phyloP scores from a whole-genome alignment of 768 basidiomycete species.

The Lactarius indigo region DNA sequence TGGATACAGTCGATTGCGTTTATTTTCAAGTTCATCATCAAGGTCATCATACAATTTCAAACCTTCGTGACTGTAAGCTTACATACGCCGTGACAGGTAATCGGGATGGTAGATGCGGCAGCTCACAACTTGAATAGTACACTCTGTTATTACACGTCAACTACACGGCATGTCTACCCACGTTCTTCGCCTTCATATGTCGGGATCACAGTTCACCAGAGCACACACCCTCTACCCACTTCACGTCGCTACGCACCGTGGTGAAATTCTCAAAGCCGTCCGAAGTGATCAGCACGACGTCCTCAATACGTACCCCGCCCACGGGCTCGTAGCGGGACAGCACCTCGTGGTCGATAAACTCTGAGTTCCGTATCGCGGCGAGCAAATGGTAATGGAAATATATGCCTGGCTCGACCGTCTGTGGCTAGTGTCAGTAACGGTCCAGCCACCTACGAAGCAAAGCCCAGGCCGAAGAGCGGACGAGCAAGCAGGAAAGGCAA shows the following conservation, averaged over 20 bases:
- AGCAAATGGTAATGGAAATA: constrained; percentile 83
- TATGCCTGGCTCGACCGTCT: constrained; percentile 90
- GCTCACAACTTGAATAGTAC: background rate
- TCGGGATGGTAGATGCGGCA: background rate
- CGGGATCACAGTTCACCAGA: constrained; percentile 49
- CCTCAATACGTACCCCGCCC: constrained; percentile 93
- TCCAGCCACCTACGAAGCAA: background rate
- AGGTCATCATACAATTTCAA: background rate
- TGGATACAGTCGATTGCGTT: no score
- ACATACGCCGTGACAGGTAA: background rate
- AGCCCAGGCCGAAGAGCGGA: background rate
- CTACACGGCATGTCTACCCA: background rate
- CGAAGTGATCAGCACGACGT: constrained; percentile 76
- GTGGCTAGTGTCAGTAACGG: constrained; percentile 11
- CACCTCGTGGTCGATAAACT: constrained; percentile 65
- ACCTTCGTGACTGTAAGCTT: background rate
- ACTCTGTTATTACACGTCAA: background rate
- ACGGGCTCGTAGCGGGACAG: constrained; percentile 72
- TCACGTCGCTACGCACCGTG: constrained; percentile 74
- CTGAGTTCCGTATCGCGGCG: constrained; percentile 56
- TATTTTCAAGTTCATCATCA: no score
- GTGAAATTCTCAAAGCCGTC: constrained; percentile 83
- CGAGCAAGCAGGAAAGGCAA: background rate
- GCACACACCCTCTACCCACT: constrained; percentile 80
- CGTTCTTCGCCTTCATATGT: background rate